These are phyloP conservation scores for Talaromyces sp. DNA, from an alignment of 2,329 filamentous ascomycete genomes.

Conservation along the genomic window DNA sequence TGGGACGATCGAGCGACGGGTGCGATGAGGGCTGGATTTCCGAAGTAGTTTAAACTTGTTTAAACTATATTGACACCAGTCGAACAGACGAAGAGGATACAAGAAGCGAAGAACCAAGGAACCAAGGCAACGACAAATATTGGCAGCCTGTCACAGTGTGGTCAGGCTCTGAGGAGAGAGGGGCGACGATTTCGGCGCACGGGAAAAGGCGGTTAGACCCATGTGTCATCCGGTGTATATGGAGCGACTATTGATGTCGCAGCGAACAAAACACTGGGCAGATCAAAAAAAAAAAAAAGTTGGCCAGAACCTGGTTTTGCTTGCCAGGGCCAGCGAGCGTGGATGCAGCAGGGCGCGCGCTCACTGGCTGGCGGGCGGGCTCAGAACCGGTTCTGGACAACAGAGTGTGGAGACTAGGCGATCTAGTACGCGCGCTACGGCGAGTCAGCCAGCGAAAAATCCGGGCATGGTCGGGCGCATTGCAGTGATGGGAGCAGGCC, in stretches of 20 bases:
- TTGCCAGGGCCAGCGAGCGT: not conserved
- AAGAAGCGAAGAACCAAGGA: not conserved
- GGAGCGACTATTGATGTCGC: not conserved
- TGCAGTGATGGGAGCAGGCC: too few species aligned
- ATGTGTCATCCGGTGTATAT: not conserved
- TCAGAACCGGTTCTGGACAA: constrained; percentile 11
- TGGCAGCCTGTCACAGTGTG: not conserved
- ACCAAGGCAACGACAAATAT: not conserved
- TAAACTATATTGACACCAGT: not conserved
- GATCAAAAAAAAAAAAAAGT: not conserved
- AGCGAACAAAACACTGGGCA: not conserved
- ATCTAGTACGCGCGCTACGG: constrained; percentile 3
- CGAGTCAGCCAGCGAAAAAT: not conserved
- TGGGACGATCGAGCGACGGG: not conserved
- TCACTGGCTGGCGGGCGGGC: constrained; percentile 8
- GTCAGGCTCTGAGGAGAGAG: not conserved
- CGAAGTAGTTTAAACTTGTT: not conserved
- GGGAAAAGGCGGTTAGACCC: not conserved
- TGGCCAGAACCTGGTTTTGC: not conserved
- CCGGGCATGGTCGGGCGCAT: not conserved
- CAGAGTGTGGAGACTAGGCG: constrained; percentile 1
- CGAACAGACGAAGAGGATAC: not conserved
- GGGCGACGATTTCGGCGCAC: not conserved
- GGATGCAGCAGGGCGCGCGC: constrained; percentile 1
- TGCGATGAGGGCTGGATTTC: not conserved